phyloP scores from a whole-genome alignment of 441 rosid genomes.

The Pelargonium fulgidum region DNA sequence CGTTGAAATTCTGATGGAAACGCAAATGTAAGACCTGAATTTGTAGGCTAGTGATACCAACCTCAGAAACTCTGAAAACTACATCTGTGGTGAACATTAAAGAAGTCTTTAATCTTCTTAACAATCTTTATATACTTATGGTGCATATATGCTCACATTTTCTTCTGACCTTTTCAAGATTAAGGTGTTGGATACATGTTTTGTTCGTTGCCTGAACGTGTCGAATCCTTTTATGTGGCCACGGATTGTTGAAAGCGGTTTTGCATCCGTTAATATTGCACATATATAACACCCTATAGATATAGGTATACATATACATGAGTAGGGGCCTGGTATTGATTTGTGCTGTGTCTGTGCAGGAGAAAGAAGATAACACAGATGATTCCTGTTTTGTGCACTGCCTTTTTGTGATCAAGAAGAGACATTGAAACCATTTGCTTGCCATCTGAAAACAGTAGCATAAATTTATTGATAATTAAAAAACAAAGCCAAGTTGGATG shows the following conservation, averaged over 20 bases:
- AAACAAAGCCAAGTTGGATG: too few relatives aligned
- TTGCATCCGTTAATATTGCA: neutral
- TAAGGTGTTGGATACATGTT: neutral
- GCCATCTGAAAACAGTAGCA: too few relatives aligned
- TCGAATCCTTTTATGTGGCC: neutral
- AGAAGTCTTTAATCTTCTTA: neutral
- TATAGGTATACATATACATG: neutral
- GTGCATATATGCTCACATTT: neutral
- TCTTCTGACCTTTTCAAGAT: neutral
- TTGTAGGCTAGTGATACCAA: neutral
- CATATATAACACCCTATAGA: neutral
- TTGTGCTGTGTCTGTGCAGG: neutral
- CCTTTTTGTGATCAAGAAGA: too few relatives aligned
- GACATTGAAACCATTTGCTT: too few relatives aligned
- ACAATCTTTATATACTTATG: neutral
- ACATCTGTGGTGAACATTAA: neutral
- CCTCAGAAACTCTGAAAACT: neutral
- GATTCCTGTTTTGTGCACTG: too few relatives aligned
- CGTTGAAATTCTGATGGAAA: constrained; percentile 2
- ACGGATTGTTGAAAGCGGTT: neutral
- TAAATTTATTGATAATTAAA: too few relatives aligned
- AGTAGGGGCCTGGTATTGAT: neutral
- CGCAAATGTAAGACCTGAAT: neutral
- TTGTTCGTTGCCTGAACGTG: neutral
- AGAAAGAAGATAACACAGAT: neutral